Evolutionary conservation across 768 basidiomycete species (phyloP).

Genomic region (Boletellus emodensis): DNA sequence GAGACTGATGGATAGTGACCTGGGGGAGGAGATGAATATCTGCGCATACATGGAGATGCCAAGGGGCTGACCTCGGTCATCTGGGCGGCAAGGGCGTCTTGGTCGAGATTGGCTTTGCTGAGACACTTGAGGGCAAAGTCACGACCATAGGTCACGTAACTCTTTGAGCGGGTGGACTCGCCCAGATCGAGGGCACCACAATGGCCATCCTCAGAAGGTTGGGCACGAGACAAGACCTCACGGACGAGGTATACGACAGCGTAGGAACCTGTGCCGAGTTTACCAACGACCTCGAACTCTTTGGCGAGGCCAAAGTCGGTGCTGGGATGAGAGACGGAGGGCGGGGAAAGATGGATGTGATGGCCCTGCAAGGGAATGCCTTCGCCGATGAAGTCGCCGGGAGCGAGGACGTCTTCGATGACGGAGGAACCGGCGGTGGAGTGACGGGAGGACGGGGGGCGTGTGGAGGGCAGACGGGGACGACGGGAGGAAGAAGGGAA

Average conservation of each 20-base stretch:
- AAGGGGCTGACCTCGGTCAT: conserved; percentile 70
- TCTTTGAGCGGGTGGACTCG: conserved; percentile 32
- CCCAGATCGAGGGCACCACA: conserved; percentile 56
- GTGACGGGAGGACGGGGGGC: conserved; percentile 22
- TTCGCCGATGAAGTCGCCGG: conserved; percentile 72
- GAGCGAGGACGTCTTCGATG: conserved; percentile 53
- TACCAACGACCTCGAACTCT: conserved; percentile 81
- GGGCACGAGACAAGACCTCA: conserved; percentile 48
- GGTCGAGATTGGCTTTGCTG: conserved; percentile 89
- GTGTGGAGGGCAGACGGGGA: conserved; percentile 32
- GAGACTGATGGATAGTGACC: conserved; percentile 93
- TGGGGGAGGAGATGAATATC: conserved; percentile 27
- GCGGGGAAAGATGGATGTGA: conserved; percentile 52
- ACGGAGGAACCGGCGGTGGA: conserved; percentile 31
- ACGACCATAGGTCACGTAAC: conserved; percentile 56
- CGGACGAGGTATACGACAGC: conserved; percentile 92
- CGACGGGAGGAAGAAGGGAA: conserved; percentile 31
- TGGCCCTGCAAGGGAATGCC: conserved; percentile 66
- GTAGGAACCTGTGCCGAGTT: conserved; percentile 86
- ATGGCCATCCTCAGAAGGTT: conserved; percentile 50
- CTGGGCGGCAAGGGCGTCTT: conserved; percentile 83
- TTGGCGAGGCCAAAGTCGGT: conserved; percentile 48
- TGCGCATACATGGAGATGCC: conserved; percentile 4
- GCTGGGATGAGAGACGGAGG: conserved; percentile 29
- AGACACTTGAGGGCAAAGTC: conserved; percentile 96